These are phyloP conservation scores for Talaromyces piceae DNA, from an alignment of 2,329 filamentous ascomycete species.

Conservation along the genomic window DNA sequence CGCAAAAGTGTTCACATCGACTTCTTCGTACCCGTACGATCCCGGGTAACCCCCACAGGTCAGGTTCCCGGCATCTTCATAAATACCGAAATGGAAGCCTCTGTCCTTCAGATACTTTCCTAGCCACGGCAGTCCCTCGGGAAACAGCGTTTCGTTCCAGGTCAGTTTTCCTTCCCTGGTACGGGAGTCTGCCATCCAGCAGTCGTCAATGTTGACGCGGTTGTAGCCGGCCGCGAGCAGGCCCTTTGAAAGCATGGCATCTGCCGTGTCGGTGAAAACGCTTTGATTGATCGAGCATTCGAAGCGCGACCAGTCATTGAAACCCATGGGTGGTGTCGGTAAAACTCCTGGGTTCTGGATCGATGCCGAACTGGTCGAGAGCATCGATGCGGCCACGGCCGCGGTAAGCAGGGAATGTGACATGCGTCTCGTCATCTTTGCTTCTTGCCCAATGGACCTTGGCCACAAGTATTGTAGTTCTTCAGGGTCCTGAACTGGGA, in stretches of 20 bases:
- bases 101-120: constrained; percentile 29
- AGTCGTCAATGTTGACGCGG: constrained; percentile 41
- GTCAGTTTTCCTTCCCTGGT: constrained; percentile 32
- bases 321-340: constrained; percentile 44
- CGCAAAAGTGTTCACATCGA: constrained; percentile 34
- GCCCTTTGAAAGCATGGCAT: constrained; percentile 38
- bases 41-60: constrained; percentile 41
- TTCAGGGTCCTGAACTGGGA: background rate
- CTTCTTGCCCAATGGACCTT: background rate
- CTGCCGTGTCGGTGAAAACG: constrained; percentile 42
- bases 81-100: constrained; percentile 42
- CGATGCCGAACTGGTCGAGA: constrained; percentile 13
- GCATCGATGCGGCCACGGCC: constrained; percentile 6
- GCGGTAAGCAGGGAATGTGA: background rate
- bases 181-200: constrained; percentile 35
- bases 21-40: constrained; percentile 34
- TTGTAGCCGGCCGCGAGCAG: constrained; percentile 33
- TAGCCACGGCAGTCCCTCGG: constrained; percentile 38
- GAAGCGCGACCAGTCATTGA: constrained; percentile 47
- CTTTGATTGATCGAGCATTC: constrained; percentile 43
- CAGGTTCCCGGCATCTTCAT: constrained; percentile 37
- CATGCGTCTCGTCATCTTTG: background rate
- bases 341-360: constrained; percentile 19
- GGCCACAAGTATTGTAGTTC: background rate
- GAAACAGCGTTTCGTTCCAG: constrained; percentile 38